phyloP scores from a whole-genome alignment of 805 yeast species.

The Cyberlindnera xylosilytica region DNA sequence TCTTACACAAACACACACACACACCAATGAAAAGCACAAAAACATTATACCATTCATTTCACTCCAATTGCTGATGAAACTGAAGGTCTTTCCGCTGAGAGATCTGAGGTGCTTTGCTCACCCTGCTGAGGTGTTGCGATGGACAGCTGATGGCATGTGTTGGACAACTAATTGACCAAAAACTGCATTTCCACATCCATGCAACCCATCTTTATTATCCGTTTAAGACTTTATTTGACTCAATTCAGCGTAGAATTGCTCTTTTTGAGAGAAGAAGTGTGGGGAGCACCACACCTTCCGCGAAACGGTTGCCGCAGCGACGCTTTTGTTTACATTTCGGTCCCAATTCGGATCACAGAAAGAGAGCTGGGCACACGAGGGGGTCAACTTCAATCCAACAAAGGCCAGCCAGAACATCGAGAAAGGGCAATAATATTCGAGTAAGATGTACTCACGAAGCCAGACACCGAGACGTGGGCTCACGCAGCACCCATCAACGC shows the following conservation, averaged over 20 bases:
- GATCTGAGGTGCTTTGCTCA: too few relatives aligned
- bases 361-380: background rate
- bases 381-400: background rate
- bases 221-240: too few relatives aligned
- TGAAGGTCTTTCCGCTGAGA: too few relatives aligned
- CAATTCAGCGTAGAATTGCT: too few relatives aligned
- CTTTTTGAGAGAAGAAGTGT: too few relatives aligned
- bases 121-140: background rate
- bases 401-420: background rate
- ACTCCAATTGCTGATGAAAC: too few relatives aligned
- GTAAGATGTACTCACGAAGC: conserved; percentile 23
- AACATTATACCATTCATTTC: too few relatives aligned
- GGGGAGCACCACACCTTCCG: too few relatives aligned
- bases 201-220: background rate
- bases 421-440: too few relatives aligned
- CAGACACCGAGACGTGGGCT: conserved; percentile 24
- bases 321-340: background rate
- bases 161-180: background rate
- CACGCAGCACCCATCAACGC: conserved; percentile 16
- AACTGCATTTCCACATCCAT: background rate
- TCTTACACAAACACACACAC: background rate
- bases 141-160: background rate
- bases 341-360: background rate
- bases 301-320: background rate
- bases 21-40: background rate